Percentiles rank a stretch among this genome's conserved stretches.
phyloP scores from a whole-genome alignment of 208 protist species.

The Wallacemonas rigidus region DNA sequence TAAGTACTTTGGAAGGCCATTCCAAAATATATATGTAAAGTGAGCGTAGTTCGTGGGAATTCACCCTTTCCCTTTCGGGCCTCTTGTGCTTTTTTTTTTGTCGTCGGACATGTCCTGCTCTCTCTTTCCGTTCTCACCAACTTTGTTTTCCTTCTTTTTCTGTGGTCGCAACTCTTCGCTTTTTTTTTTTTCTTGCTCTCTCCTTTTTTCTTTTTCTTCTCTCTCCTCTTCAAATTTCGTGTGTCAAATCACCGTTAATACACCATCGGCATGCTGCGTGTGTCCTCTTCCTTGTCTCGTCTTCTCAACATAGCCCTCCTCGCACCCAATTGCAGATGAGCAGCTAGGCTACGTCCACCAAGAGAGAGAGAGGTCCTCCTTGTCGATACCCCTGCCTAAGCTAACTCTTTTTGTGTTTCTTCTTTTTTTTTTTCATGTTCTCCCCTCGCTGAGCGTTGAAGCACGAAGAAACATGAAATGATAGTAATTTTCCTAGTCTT shows the following conservation, averaged over 20 bases:
- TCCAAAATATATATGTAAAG: too few species aligned
- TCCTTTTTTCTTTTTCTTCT: background rate
- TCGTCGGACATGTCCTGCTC: too few species aligned
- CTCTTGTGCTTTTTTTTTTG: too few species aligned
- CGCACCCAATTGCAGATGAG: conserved; percentile 11
- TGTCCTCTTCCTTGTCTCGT: background rate
- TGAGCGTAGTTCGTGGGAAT: too few species aligned
- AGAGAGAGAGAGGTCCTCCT: background rate
- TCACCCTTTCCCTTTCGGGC: too few species aligned
- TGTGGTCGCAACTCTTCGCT: background rate
- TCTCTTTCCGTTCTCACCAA: background rate
- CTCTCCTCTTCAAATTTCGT: background rate
- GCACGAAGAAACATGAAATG: too few species aligned
- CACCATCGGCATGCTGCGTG: too few species aligned
- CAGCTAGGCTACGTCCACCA: background rate
- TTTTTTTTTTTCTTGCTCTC: too few species aligned
- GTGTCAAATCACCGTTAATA: too few species aligned
- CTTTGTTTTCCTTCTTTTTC: conserved; percentile 1
- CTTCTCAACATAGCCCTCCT: background rate
- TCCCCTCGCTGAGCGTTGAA: background rate
- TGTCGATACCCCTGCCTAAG: background rate
- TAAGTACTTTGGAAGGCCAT: too few species aligned
- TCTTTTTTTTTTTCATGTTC: background rate
- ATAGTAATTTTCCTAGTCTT: too few species aligned
- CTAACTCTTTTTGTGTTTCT: background rate